Evolutionary conservation across 2,329 filamentous ascomycete species (phyloP).

Genomic region (Lecanicillium sp.): DNA sequence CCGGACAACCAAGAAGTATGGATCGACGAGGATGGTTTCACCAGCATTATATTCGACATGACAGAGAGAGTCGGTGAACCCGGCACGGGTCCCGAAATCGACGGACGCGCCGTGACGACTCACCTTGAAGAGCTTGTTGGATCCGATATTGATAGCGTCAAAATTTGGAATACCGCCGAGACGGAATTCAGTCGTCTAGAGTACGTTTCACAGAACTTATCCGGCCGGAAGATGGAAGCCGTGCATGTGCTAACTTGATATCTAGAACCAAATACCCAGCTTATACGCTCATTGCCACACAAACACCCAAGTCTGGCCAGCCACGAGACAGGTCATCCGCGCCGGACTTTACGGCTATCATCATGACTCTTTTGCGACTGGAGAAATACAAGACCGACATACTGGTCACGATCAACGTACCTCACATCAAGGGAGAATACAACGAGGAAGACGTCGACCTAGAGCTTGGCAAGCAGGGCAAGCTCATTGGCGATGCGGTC

Average conservation of each 20-base stretch:
- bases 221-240: too few relatives aligned
- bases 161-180: conserved; percentile 60
- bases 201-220: too few relatives aligned
- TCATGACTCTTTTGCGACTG: conserved; percentile 71
- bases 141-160: conserved; percentile 55
- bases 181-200: conserved; percentile 52
- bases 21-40: conserved; percentile 76
- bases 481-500: conserved; percentile 61
- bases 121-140: conserved; percentile 66
- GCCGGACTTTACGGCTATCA: conserved; percentile 65
- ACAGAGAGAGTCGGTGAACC: conserved; percentile 66
- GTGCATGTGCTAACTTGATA: conserved; percentile 28
- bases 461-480: conserved; percentile 57
- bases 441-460: conserved; percentile 65
- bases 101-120: conserved; percentile 63
- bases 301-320: conserved; percentile 38
- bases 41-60: conserved; percentile 85
- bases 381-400: conserved; percentile 73
- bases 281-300: conserved; percentile 64
- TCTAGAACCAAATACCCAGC: conserved; percentile 45
- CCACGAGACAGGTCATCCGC: conserved; percentile 31
- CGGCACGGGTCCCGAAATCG: conserved; percentile 50
- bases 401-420: conserved; percentile 81
- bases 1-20: conserved; percentile 90
- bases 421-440: conserved; percentile 71